Base-by-base conservation (phyloP, 306 rosid species). In the Hippophae gyantsensis region DNA sequence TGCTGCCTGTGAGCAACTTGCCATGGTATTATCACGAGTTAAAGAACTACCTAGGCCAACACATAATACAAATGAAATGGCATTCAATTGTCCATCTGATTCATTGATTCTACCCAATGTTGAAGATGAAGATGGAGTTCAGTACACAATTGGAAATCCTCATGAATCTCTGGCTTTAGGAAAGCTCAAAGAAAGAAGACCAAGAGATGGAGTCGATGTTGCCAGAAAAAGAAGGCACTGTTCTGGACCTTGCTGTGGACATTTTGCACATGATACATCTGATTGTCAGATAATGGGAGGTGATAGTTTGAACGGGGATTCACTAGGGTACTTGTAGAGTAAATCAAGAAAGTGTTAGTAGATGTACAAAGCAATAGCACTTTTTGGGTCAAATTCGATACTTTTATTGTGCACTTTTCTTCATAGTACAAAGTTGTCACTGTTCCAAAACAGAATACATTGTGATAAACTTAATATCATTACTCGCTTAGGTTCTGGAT, bases 161-260 rank as follows among this genome's bases (percentile, higher is more conserved):
- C 81, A 78, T 58, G 96, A 85, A 59, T 71, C 83, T 42, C 66
- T 79, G 47, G 45, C 74, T 60, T 18, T 81, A 65, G 90, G 84
- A 48, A 85, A 85, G 74, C 82, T 81, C 9, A 83, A 85, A 74
- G 94, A 85, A 68, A 77, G 83, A 75, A 89, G 86, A 18, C 74
- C 74, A 4, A 85, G 85, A 77, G 94, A 85, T 52, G 89, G 78
- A 54, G 71, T 76, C 6, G 94, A 88, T 51, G 66, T 74, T 60
- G 57, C 56, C 25, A 78, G 85, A 70, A 88, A 82, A 69, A 66
- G 90, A 6, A 71, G 94, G 57, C 81, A 80, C 69, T 80, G 79
- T 59, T 65, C 88, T 0, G 84, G 76, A 27, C 79, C 79, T 23
- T 81, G 79, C 43, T 88, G 90, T 78, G 84, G 61, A 42, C 88